Conservation (phyloP, 805 yeast genomes). For the Ogataea saltuana region DNA sequence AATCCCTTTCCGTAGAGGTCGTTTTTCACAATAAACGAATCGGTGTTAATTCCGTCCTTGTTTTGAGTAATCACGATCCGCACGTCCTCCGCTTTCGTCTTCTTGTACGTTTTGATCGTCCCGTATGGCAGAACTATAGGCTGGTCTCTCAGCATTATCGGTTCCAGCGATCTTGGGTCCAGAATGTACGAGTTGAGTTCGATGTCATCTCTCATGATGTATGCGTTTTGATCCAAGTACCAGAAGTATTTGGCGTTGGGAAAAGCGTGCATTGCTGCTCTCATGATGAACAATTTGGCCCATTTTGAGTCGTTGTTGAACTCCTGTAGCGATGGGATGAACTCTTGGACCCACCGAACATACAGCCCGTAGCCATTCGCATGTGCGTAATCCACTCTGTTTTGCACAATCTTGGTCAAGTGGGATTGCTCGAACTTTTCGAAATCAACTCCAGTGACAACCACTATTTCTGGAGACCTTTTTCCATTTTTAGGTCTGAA, state of each 20-base stretch:
- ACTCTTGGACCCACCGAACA: constrained; percentile 84
- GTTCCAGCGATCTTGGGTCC: constrained; percentile 58
- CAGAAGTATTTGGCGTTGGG: constrained; percentile 91
- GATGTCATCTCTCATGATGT: constrained; percentile 70
- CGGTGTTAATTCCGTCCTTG: constrained; percentile 59
- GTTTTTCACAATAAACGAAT: constrained; percentile 72
- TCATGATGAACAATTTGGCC: constrained; percentile 62
- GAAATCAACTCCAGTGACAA: constrained; percentile 80
- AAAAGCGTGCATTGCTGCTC: constrained; percentile 92
- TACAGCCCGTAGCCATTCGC: constrained; percentile 79
- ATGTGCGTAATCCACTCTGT: constrained; percentile 86
- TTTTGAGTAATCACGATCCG: constrained; percentile 71
- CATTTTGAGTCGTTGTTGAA: constrained; percentile 52
- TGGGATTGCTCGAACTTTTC: constrained; percentile 61
- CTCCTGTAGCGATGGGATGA: constrained; percentile 57
- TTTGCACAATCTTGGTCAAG: constrained; percentile 72
- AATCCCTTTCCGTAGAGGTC: constrained; percentile 64
- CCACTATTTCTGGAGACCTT: constrained; percentile 61
- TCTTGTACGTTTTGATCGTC: constrained; percentile 65
- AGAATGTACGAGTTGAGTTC: constrained; percentile 62
- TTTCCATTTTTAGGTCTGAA: constrained; percentile 38
- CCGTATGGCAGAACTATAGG: constrained; percentile 74
- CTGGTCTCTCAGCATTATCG: constrained; percentile 64
- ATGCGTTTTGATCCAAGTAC: constrained; percentile 77
- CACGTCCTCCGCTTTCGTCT: constrained; percentile 53